Percentiles rank a stretch among this genome's conserved stretches.
phyloP scores from a whole-genome alignment of 108 stramenopile species.

The Pseudonitzschia delicatissima region DNA sequence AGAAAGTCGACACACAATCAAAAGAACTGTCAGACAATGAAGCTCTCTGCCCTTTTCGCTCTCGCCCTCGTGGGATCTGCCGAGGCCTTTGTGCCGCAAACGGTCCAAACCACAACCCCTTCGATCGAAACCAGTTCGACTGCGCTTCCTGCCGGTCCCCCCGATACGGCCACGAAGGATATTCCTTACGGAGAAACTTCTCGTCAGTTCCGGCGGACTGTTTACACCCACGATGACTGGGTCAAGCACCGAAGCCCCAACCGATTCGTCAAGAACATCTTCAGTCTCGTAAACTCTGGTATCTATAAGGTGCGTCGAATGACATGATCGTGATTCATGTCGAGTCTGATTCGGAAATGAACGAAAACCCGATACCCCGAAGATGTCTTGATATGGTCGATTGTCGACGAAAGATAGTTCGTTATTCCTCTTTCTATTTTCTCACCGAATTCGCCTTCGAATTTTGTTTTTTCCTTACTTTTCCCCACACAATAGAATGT shows the following conservation, averaged over 20 bases:
- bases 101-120: not conserved
- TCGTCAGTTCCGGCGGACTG: slow-evolving; percentile 65
- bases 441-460: not conserved
- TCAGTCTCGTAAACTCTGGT: slow-evolving; percentile 37
- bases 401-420: not conserved
- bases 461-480: slow-evolving; percentile 19
- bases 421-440: slow-evolving; percentile 12
- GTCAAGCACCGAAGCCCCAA: slow-evolving; percentile 52
- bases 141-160: not conserved
- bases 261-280: slow-evolving; percentile 45
- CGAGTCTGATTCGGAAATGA: too few species aligned
- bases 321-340: not conserved
- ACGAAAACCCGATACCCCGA: too few species aligned
- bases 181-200: slow-evolving; percentile 47
- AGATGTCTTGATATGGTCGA: too few species aligned
- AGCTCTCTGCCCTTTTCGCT: not conserved
- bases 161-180: slow-evolving; percentile 3
- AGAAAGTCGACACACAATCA: too few species aligned
- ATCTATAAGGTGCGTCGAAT: slow-evolving; percentile 37
- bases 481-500: slow-evolving; percentile 22
- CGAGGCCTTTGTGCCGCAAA: not conserved
- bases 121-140: not conserved
- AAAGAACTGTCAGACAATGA: not conserved
- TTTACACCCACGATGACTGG: slow-evolving; percentile 76
- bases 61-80: not conserved